A percentile compares a stretch with the other conserved stretches of the same genome.
phyloP scores from a whole-genome alignment of 2,329 filamentous ascomycete genomes.

The Arachnopeziza araneosa region DNA sequence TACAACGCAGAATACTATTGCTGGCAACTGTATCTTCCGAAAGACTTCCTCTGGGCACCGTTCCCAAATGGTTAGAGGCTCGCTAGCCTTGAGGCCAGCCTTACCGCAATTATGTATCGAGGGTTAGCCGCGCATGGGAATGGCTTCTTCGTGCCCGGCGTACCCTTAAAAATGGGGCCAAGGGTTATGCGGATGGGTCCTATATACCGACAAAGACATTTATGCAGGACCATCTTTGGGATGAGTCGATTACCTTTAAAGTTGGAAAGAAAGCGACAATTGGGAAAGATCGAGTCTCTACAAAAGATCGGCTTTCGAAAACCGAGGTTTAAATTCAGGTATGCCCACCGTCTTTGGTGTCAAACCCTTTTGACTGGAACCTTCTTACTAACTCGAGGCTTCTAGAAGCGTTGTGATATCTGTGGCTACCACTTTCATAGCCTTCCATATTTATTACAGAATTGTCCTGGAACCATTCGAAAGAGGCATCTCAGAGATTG shows the following conservation, averaged over 20 bases:
- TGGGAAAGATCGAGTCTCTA: constrained; percentile 15
- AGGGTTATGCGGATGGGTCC: not conserved
- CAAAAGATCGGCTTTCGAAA: constrained; percentile 25
- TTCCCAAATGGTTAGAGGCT: constrained; percentile 11
- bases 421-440: not conserved
- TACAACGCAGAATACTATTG: not conserved
- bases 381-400: not conserved
- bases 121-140: not conserved
- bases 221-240: constrained; percentile 12
- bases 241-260: constrained; percentile 24
- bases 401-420: not conserved
- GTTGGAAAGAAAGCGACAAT: constrained; percentile 17
- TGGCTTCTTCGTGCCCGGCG: not conserved
- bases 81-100: constrained; percentile 26
- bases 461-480: constrained; percentile 43
- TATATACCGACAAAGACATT: not conserved
- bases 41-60: not conserved
- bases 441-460: constrained; percentile 31
- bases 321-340: constrained; percentile 14
- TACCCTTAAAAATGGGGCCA: not conserved
- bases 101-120: constrained; percentile 5
- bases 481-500: constrained; percentile 29
- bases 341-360: not conserved
- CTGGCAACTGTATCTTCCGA: not conserved
- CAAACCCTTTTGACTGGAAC: not conserved